Conservation (phyloP, 2,329 filamentous ascomycete genomes). For the Aspergillus arachidicola region DNA sequence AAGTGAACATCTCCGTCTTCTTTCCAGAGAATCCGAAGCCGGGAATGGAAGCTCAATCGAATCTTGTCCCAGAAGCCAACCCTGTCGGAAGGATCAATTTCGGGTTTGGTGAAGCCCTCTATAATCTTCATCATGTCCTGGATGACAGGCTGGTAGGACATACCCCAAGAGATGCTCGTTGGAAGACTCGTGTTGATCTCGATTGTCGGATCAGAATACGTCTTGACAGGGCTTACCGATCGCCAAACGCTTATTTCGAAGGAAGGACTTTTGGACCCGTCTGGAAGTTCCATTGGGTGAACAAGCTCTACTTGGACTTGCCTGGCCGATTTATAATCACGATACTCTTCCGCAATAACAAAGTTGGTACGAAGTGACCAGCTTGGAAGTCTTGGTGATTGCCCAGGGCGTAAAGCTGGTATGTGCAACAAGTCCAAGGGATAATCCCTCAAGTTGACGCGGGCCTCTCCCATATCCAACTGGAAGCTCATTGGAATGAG, state of each 20-base stretch:
- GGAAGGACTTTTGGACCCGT: conserved; percentile 60
- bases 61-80: conserved; percentile 99
- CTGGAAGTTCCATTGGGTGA: conserved; percentile 64
- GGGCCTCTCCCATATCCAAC: conserved; percentile 86
- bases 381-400: conserved; percentile 78
- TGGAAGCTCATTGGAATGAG: conserved; percentile 88
- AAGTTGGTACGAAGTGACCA: conserved; percentile 87
- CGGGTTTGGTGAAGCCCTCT: conserved; percentile 95
- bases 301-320: conserved; percentile 82
- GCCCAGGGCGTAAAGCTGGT: conserved; percentile 75
- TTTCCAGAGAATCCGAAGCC: conserved; percentile 86
- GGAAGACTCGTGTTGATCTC: conserved; percentile 92
- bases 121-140: conserved; percentile 99
- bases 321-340: conserved; percentile 76
- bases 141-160: conserved; percentile 95
- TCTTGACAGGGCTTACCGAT: conserved; percentile 93
- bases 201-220: conserved; percentile 87
- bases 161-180: conserved; percentile 94
- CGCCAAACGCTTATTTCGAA: conserved; percentile 86
- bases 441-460: conserved; percentile 87
- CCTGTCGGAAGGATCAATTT: conserved; percentile 87
- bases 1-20: conserved; percentile 95
- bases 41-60: conserved; percentile 87
- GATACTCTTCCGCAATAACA: conserved; percentile 91
- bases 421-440: conserved; percentile 90